A percentile compares a stretch with the other conserved stretches of the same genome.
These are phyloP conservation scores for Coleophoma crateriformis DNA, from an alignment of 2,329 filamentous ascomycete species.

Conservation along the genomic window DNA sequence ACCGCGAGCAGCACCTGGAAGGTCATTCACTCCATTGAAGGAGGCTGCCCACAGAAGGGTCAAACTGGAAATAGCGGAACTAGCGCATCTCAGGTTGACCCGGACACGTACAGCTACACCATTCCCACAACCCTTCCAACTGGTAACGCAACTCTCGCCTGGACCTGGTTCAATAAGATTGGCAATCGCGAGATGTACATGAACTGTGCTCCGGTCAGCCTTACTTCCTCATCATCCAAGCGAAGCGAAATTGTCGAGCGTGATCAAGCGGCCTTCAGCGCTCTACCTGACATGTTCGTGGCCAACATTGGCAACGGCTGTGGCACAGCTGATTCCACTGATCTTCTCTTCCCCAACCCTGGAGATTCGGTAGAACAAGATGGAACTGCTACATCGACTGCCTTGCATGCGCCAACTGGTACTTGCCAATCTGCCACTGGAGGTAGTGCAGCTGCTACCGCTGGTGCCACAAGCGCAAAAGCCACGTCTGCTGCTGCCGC, in stretches of 20 bases:
- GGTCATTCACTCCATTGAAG: conserved; percentile 83
- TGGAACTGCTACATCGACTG: conserved; percentile 26
- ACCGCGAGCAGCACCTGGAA: conserved; percentile 68
- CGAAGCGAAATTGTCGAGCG: conserved; percentile 25
- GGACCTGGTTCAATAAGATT: conserved; percentile 92
- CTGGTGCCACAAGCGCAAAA: conserved; percentile 6
- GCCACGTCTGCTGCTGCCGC: conserved; percentile 10
- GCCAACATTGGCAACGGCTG: conserved; percentile 63
- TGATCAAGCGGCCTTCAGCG: conserved; percentile 46
- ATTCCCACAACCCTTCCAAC: conserved; percentile 67
- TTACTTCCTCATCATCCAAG: conserved; percentile 49
- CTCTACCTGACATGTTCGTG: conserved; percentile 69
- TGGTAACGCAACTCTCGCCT: conserved; percentile 77
- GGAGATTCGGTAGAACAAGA: conserved; percentile 51
- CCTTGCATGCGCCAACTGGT: not conserved
- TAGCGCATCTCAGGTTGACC: conserved; percentile 35
- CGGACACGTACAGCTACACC: conserved; percentile 60
- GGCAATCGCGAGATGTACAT: conserved; percentile 97
- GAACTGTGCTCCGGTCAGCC: conserved; percentile 77
- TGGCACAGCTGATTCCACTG: conserved; percentile 42
- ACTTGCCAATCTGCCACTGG: not conserved
- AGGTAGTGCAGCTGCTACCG: conserved; percentile 6
- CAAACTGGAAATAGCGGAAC: conserved; percentile 51
- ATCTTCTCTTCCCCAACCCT: conserved; percentile 64
- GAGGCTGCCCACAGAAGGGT: conserved; percentile 70